These are phyloP conservation scores for Porcisia deanei DNA, from an alignment of 208 protist species.

Conservation along the genomic window DNA sequence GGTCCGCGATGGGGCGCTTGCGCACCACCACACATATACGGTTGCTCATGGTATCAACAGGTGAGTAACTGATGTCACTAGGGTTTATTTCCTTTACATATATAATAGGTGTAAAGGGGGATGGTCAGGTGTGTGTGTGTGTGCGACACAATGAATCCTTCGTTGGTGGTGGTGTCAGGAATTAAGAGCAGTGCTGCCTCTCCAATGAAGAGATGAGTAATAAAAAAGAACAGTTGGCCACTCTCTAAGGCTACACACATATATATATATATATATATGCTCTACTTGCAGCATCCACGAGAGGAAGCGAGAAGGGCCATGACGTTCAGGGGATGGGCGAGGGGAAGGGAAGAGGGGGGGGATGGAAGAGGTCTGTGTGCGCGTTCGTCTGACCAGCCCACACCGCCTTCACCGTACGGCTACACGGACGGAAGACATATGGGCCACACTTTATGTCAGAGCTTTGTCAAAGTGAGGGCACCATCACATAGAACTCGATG, in stretches of 20 bases:
- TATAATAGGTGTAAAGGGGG: not conserved
- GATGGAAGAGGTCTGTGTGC: not conserved
- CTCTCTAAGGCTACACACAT: not conserved
- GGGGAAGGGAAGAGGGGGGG: not conserved
- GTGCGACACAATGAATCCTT: not conserved
- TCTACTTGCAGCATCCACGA: not conserved
- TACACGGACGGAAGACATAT: not conserved
- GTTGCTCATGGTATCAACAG: conserved; percentile 46
- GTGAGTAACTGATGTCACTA: not conserved
- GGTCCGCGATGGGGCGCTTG: conserved; percentile 83
- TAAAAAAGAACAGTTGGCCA: not conserved
- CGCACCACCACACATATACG: conserved; percentile 92
- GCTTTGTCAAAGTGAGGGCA: too few species aligned
- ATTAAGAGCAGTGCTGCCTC: not conserved
- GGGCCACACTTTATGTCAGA: not conserved
- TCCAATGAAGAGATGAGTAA: not conserved
- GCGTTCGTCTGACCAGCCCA: not conserved
- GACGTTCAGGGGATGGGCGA: too few species aligned
- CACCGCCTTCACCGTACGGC: not conserved
- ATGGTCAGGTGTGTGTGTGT: conserved; percentile 2
- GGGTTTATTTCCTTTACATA: too few species aligned
- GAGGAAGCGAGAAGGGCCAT: not conserved
- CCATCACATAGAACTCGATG: too few species aligned
- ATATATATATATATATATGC: not conserved
- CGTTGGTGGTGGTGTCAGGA: not conserved